Percentiles rank a stretch among this genome's conserved stretches.
These are phyloP conservation scores for Pelargonium australe DNA, from an alignment of 441 rosid species.

Conservation along the genomic window DNA sequence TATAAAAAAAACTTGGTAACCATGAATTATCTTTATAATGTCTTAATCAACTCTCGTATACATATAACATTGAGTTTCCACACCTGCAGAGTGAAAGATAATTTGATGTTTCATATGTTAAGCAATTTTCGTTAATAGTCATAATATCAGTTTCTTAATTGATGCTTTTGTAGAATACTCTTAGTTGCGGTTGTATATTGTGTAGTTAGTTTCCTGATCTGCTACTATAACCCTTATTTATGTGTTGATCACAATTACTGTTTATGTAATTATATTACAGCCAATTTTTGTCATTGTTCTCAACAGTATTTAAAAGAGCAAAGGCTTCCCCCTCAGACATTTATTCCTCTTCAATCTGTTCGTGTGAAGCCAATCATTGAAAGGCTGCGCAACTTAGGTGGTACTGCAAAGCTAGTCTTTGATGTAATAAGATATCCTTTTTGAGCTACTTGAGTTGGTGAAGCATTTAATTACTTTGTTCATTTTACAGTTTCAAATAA, in stretches of 20 bases:
- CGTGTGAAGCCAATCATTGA: constrained; percentile 87
- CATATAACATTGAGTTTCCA: background rate
- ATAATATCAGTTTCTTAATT: background rate
- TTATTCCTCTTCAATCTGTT: constrained; percentile 91
- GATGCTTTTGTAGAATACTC: background rate
- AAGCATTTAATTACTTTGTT: constrained; percentile 9
- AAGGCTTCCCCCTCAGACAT: constrained; percentile 98
- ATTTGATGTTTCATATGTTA: background rate
- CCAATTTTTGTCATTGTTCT: constrained; percentile 24
- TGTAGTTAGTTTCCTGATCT: constrained; percentile 13
- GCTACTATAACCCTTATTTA: background rate
- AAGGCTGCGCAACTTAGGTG: constrained; percentile 77
- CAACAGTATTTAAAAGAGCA: constrained; percentile 96
- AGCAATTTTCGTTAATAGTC: constrained; percentile 1
- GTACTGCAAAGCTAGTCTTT: constrained; percentile 73
- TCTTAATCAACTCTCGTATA: background rate
- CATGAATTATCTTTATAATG: background rate
- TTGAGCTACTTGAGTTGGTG: constrained; percentile 14
- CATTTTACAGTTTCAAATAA: background rate
- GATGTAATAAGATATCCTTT: constrained; percentile 99
- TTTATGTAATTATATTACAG: constrained; percentile 16
- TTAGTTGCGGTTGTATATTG: background rate
- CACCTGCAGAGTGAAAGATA: background rate
- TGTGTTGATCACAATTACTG: constrained; percentile 12
- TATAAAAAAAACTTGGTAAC: background rate